phyloP scores from a whole-genome alignment of 306 rosid species.

The Calophaca sinica region DNA sequence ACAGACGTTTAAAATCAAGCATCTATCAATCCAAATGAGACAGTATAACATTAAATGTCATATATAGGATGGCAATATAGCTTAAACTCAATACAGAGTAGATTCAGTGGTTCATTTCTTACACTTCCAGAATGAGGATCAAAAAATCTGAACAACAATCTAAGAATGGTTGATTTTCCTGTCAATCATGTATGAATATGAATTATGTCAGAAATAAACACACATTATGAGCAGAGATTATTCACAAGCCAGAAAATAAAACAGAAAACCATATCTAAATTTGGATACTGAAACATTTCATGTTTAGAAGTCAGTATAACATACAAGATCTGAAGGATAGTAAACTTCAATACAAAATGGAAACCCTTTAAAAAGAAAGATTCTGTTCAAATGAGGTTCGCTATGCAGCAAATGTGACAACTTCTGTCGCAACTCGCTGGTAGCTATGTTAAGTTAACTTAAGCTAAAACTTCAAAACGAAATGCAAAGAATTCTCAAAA shows the following conservation, averaged over 20 bases:
- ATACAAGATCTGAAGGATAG: background rate
- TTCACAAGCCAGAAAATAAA: slow-evolving; percentile 21
- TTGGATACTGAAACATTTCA: slow-evolving; percentile 10
- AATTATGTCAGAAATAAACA: slow-evolving; percentile 45
- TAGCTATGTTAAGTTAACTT: background rate
- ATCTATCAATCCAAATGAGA: slow-evolving; percentile 6
- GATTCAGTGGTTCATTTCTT: slow-evolving; percentile 58
- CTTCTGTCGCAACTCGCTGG: background rate
- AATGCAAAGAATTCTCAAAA: background rate
- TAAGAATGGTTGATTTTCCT: slow-evolving; percentile 97
- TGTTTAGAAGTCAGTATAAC: slow-evolving; percentile 30
- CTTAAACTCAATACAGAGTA: slow-evolving; percentile 39
- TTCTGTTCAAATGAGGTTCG: background rate
- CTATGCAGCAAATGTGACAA: background rate
- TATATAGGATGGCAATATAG: slow-evolving; percentile 43
- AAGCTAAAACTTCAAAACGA: background rate
- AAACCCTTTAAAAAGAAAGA: slow-evolving; percentile 5
- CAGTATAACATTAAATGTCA: slow-evolving; percentile 15
- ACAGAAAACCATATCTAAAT: slow-evolving; percentile 32
- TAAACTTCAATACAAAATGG: slow-evolving; percentile 31
- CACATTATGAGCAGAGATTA: slow-evolving; percentile 18
- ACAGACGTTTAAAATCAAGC: background rate
- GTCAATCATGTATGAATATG: slow-evolving; percentile 56
- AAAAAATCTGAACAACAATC: slow-evolving; percentile 93
- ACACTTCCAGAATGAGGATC: slow-evolving; percentile 91